Base-by-base conservation (phyloP, 768 basidiomycete species). In the Hydnomerulius pinastri region DNA sequence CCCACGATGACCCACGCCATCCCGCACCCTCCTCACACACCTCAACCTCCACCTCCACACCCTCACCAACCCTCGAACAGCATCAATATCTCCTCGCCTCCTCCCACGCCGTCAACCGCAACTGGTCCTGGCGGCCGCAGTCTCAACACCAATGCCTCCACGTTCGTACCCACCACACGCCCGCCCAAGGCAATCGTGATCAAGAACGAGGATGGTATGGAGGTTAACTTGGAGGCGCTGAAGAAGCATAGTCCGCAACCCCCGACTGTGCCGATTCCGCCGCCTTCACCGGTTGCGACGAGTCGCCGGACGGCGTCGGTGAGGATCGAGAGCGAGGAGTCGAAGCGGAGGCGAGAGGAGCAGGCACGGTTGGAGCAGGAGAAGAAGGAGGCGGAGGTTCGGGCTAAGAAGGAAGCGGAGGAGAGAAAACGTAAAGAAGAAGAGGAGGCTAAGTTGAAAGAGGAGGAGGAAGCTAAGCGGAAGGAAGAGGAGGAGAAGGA, bases 1-100 rank as follows among this genome's bases (percentile, higher is more conserved):
- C 86, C 89, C n/a, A 86, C 83, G 2, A 72, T 80, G 48, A 47
- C 80, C 3, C 87, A 85, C 49, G 78, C 87, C 15, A 64, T 78
- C 28, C 79, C 84, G 9, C 64, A 70, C 40, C 61, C 73, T 5
- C 56, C 61, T 6, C 79, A 80, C 58, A 71, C 74, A 11, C 72
- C 77, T 13, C 77, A 82, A 25, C 79, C 78, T 0, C 71, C 78
- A 32, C 68, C 75, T 57, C 58, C 64, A 15, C 71, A 69, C 36
- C 63, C 73, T 43, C 74, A 73, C 39, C 69, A 74, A 27, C 69
- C 72, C 21, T 73, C 85, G 7, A 74, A 71, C 45, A 77, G 71
- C 52, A 72, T 79, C 21, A 68, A 67, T 36, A 66, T 73, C 17
- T 70, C 86, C 10, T 79, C 85, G 0, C 85, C 86, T 4, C 83